Conservation (phyloP, 768 basidiomycete genomes). For the Epithele typhae region DNA sequence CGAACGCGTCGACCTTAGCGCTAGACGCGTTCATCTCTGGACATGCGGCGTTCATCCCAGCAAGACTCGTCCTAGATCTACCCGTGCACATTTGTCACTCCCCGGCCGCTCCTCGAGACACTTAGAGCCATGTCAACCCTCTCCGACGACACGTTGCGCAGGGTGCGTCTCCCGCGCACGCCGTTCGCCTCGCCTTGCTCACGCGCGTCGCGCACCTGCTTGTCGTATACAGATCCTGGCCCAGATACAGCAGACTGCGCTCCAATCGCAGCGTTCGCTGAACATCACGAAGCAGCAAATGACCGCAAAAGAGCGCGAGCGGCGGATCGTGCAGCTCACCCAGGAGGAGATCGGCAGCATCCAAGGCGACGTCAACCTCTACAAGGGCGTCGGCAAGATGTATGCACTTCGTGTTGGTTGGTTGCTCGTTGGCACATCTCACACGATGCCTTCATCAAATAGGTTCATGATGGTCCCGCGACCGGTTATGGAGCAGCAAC, state of each 20-base stretch:
- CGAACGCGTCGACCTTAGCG: slow-evolving; percentile 15
- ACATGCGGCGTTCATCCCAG: no score
- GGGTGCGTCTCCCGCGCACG: slow-evolving; percentile 38
- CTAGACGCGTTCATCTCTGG: slow-evolving; percentile 3
- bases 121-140: slow-evolving; percentile 26
- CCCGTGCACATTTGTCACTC: no score
- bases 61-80: no score
- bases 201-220: no score
- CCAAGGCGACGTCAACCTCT: slow-evolving; percentile 72
- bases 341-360: slow-evolving; percentile 75
- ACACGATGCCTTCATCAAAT: no score
- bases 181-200: no score
- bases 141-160: slow-evolving; percentile 75
- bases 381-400: slow-evolving; percentile 97
- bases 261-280: slow-evolving; percentile 79
- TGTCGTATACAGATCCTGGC: slow-evolving; percentile 63
- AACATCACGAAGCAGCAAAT: slow-evolving; percentile 72
- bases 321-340: slow-evolving; percentile 85
- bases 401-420: slow-evolving; percentile 31
- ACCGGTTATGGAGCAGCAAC: slow-evolving; percentile 68
- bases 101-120: no score
- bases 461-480: slow-evolving; percentile 93
- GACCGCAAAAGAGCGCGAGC: slow-evolving; percentile 79
- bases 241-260: slow-evolving; percentile 89
- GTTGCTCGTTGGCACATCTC: background rate